Evolutionary conservation across 2,329 filamentous ascomycete species (phyloP).

Genomic region (Microcyclosporella mali): DNA sequence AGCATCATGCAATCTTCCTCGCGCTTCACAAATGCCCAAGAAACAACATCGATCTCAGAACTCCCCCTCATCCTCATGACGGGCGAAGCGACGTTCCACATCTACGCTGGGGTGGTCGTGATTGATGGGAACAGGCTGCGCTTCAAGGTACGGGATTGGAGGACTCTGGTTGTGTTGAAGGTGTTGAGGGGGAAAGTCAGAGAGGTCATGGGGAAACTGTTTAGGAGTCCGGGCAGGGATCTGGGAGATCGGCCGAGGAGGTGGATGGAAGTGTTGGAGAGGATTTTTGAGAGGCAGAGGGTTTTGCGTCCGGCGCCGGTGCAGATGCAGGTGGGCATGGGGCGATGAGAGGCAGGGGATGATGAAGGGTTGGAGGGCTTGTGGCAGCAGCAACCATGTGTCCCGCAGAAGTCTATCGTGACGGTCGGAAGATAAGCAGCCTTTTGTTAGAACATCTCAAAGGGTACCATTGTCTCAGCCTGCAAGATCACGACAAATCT

Average conservation of each 20-base stretch:
- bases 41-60: conserved; percentile 60
- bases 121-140: conserved; percentile 82
- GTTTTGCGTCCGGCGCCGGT: conserved; percentile 1
- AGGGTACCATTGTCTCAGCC: no score
- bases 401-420: no score
- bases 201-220: conserved; percentile 66
- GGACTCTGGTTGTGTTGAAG: conserved; percentile 83
- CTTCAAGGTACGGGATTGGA: conserved; percentile 83
- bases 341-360: no score
- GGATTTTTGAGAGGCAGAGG: conserved; percentile 24
- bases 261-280: conserved; percentile 37
- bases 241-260: conserved; percentile 35
- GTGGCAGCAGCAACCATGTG: no score
- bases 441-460: no score
- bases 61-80: conserved; percentile 79
- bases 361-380: no score
- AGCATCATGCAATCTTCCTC: conserved; percentile 91
- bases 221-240: conserved; percentile 49
- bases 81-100: conserved; percentile 82
- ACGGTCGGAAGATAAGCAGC: no score
- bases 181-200: conserved; percentile 65
- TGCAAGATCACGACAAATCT: no score
- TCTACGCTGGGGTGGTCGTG: conserved; percentile 80
- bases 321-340: not conserved
- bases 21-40: conserved; percentile 80